A percentile compares a stretch with the other conserved stretches of the same genome.
Conservation (phyloP, 306 rosid species). For the Medicago ruthenica region DNA sequence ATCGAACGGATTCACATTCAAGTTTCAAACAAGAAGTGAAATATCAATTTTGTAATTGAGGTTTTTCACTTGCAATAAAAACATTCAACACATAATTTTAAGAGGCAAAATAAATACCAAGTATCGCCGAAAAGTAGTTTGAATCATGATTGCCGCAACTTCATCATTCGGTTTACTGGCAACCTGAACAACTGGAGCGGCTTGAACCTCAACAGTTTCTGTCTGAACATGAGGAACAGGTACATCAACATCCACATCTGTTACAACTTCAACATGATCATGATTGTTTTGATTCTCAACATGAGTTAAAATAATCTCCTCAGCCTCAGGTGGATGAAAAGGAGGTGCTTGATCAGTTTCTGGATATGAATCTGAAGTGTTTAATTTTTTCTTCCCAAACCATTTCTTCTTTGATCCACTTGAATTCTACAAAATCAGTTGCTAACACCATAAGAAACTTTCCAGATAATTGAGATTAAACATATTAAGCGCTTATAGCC, state of each 20-base stretch:
- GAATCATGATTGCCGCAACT: slow-evolving; percentile 80
- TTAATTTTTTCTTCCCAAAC: slow-evolving; percentile 81
- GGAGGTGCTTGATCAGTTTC: slow-evolving; percentile 60
- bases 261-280: slow-evolving; percentile 50
- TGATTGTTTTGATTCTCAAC: slow-evolving; percentile 55
- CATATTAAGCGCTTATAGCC: neutral
- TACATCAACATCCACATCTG: slow-evolving; percentile 44
- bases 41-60: slow-evolving; percentile 1
- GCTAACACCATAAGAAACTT: slow-evolving; percentile 38
- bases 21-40: slow-evolving; percentile 11
- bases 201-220: slow-evolving; percentile 46
- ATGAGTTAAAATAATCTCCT: slow-evolving; percentile 59
- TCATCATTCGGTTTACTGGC: slow-evolving; percentile 64
- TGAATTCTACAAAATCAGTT: slow-evolving; percentile 55
- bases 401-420: slow-evolving; percentile 88
- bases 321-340: slow-evolving; percentile 66
- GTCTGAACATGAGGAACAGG: slow-evolving; percentile 49
- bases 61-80: neutral
- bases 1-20: no score
- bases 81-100: neutral
- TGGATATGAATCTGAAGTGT: slow-evolving; percentile 48
- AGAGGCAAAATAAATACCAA: slow-evolving; percentile 57
- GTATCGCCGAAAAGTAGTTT: slow-evolving; percentile 89
- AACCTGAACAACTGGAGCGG: slow-evolving; percentile 46
- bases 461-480: neutral